A percentile compares a stretch with the other conserved stretches of the same genome.
Conservation (phyloP, 441 rosid genomes). For the Populus tomentosa region DNA sequence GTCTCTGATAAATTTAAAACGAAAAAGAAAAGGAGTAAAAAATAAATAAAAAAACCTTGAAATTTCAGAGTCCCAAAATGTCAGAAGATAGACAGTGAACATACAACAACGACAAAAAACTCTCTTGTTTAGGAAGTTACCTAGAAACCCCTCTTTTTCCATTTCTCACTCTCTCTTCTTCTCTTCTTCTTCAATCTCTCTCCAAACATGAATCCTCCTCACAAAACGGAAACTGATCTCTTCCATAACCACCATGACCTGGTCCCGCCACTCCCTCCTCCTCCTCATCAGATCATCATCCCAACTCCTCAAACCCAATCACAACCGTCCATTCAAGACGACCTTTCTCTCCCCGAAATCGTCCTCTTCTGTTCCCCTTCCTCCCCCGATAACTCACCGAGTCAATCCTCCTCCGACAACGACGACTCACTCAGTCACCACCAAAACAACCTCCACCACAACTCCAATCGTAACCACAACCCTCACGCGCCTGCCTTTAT, state of each 20-base stretch:
- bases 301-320: constrained; percentile 16
- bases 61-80: constrained; percentile 20
- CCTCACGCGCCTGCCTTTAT: constrained; percentile 29
- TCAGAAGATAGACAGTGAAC: constrained; percentile 13
- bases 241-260: constrained; percentile 51
- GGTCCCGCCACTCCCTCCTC: constrained; percentile 29
- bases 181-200: background rate
- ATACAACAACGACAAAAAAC: background rate
- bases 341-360: constrained; percentile 61
- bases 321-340: constrained; percentile 28
- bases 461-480: background rate
- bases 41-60: constrained; percentile 13
- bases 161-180: background rate
- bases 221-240: constrained; percentile 75
- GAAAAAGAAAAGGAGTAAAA: background rate
- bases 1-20: background rate
- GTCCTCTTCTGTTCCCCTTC: constrained; percentile 57
- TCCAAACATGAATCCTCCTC: constrained; percentile 53
- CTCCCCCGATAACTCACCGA: constrained; percentile 58
- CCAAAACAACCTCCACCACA: constrained; percentile 23
- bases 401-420: constrained; percentile 60
- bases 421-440: constrained; percentile 37
- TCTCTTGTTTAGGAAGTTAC: constrained; percentile 12
- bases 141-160: constrained; percentile 4
- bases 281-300: constrained; percentile 6